A percentile compares a stretch with the other conserved stretches of the same genome.
These are phyloP conservation scores for Pyrenula aspistea DNA, from an alignment of 495 filamentous ascomycete species.

Conservation along the genomic window DNA sequence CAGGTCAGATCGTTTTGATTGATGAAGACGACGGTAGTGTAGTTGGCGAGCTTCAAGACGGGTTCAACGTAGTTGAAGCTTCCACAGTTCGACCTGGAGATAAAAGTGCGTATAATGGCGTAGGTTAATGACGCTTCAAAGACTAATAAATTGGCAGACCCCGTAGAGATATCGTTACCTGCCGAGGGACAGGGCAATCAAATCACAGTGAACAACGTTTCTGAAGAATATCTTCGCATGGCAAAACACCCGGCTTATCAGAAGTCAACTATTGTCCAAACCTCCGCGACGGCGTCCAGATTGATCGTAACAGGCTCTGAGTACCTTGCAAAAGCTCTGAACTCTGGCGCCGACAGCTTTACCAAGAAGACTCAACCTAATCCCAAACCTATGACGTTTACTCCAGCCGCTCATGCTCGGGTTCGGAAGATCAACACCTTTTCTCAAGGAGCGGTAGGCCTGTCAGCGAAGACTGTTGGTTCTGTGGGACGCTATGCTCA, in stretches of 20 bases:
- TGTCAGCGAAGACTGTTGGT: slow-evolving; percentile 80
- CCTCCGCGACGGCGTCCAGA: slow-evolving; percentile 80
- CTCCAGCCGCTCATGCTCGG: slow-evolving; percentile 68
- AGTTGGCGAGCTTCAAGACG: slow-evolving; percentile 79
- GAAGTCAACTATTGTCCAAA: slow-evolving; percentile 74
- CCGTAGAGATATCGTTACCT: slow-evolving; percentile 82
- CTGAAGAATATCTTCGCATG: slow-evolving; percentile 67
- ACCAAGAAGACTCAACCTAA: slow-evolving; percentile 65
- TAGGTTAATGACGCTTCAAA: not conserved
- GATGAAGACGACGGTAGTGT: slow-evolving; percentile 94
- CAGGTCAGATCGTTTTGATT: slow-evolving; percentile 79
- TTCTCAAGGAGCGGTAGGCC: slow-evolving; percentile 58
- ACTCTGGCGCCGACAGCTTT: slow-evolving; percentile 67
- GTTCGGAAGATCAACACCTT: slow-evolving; percentile 77
- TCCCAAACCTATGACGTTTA: slow-evolving; percentile 74
- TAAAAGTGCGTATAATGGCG: slow-evolving; percentile 51
- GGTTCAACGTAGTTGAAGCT: slow-evolving; percentile 68
- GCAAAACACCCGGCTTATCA: slow-evolving; percentile 82
- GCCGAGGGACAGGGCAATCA: slow-evolving; percentile 54
- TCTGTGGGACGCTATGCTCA: slow-evolving; percentile 71
- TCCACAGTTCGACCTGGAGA: slow-evolving; percentile 64
- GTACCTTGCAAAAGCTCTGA: slow-evolving; percentile 64
- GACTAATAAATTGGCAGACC: slow-evolving; percentile 39
- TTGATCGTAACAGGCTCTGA: slow-evolving; percentile 80
- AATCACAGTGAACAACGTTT: slow-evolving; percentile 64